These are phyloP conservation scores for Beauveria scarabaeidicola DNA, from an alignment of 2,329 filamentous ascomycete genomes.

Conservation along the genomic window DNA sequence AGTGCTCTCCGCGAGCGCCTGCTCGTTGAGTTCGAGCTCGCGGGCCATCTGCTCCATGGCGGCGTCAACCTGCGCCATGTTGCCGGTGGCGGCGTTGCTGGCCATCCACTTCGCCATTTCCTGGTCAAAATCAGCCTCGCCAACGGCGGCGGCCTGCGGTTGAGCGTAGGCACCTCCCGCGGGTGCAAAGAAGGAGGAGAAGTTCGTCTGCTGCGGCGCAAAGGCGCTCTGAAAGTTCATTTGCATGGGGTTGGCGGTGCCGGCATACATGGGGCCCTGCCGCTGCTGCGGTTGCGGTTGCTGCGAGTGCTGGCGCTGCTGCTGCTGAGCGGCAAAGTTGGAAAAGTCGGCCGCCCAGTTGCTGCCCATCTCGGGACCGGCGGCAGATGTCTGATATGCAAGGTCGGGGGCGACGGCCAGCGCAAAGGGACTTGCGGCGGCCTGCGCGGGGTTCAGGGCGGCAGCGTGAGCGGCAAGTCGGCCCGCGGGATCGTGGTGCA, in stretches of 20 bases:
- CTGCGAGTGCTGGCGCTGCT: not conserved
- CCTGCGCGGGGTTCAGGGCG: conserved; percentile 22
- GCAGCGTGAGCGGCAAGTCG: conserved; percentile 27
- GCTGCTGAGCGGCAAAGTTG: conserved; percentile 21
- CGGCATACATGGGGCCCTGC: conserved; percentile 16
- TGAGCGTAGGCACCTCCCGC: conserved; percentile 20
- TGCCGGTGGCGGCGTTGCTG: conserved; percentile 21
- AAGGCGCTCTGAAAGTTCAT: conserved; percentile 24
- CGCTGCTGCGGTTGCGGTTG: conserved; percentile 17
- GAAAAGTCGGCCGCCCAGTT: conserved; percentile 32
- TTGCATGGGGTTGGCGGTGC: conserved; percentile 19
- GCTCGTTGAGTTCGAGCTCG: conserved; percentile 31
- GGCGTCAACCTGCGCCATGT: conserved; percentile 32
- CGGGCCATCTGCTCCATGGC: conserved; percentile 35
- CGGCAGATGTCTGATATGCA: conserved; percentile 16
- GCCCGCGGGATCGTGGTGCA: conserved; percentile 26
- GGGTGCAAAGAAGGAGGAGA: conserved; percentile 22
- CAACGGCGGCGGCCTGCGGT: conserved; percentile 15
- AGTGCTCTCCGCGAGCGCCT: conserved; percentile 17
- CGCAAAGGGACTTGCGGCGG: conserved; percentile 8
- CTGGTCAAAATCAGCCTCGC: conserved; percentile 29
- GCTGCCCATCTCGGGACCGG: conserved; percentile 17
- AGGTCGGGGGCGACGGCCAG: conserved; percentile 16
- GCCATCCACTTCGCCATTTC: conserved; percentile 36
- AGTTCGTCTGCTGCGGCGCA: conserved; percentile 20